Conservation (phyloP, 345 rosid species). For the Sonneratia caseolaris region DNA sequence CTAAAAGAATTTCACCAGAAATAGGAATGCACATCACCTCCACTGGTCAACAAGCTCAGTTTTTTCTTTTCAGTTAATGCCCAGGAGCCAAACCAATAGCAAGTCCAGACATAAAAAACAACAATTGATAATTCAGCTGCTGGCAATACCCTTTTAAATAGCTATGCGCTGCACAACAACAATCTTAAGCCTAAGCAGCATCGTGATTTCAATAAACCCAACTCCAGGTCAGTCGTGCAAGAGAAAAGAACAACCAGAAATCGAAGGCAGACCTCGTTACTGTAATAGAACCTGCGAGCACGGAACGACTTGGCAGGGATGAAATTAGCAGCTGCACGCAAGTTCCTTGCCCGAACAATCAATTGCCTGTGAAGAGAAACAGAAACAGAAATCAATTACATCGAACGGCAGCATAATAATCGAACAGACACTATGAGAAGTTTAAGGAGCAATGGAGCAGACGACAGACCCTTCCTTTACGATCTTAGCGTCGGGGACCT, state of each 20-base stretch:
- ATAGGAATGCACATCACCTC: background rate
- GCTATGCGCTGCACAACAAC: background rate
- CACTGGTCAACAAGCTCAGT: background rate
- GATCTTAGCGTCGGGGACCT: conserved; percentile 65
- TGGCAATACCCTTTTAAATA: background rate
- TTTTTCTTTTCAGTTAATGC: background rate
- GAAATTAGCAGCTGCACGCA: conserved; percentile 80
- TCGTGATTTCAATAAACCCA: background rate
- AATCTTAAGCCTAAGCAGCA: background rate
- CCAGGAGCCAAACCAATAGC: background rate
- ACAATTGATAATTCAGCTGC: background rate
- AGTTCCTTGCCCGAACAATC: conserved; percentile 74
- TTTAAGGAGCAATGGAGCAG: background rate
- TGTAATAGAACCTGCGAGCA: conserved; percentile 64
- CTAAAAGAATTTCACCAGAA: background rate
- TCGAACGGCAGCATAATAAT: background rate
- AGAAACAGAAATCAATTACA: conserved; percentile 1
- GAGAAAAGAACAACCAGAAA: background rate
- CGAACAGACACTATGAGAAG: background rate
- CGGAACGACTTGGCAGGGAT: conserved; percentile 82
- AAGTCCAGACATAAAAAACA: background rate
- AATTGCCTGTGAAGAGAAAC: conserved; percentile 44
- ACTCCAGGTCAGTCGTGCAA: background rate
- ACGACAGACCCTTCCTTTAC: conserved; percentile 71
- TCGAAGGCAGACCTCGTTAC: conserved; percentile 59